Conservation (phyloP, 495 filamentous ascomycete genomes). For the Neurospora tetraspora region DNA sequence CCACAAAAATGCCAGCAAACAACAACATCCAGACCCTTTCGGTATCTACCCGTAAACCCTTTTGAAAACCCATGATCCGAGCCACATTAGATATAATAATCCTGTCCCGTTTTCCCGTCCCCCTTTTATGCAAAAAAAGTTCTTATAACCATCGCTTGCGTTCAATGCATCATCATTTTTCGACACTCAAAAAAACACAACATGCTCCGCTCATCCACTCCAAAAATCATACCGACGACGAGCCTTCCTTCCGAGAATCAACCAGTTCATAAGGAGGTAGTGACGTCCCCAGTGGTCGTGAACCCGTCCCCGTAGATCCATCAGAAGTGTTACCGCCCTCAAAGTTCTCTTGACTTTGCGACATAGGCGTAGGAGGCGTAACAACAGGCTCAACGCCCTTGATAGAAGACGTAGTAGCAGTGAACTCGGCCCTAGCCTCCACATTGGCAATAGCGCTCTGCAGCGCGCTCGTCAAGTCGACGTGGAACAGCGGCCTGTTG, state of each 20-base stretch:
- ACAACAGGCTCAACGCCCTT: not conserved
- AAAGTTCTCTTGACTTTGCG: not conserved
- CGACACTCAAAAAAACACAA: not conserved
- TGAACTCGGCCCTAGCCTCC: slow-evolving; percentile 29
- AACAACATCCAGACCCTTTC: not conserved
- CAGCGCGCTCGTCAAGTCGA: slow-evolving; percentile 84
- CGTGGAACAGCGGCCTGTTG: slow-evolving; percentile 87
- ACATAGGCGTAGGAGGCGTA: not conserved
- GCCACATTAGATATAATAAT: not conserved
- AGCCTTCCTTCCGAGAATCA: not conserved
- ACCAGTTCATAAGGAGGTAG: not conserved
- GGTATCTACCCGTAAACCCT: not conserved
- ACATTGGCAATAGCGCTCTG: slow-evolving; percentile 81
- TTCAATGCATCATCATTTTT: not conserved
- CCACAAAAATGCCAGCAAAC: not conserved
- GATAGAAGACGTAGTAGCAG: not conserved
- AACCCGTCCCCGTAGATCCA: not conserved
- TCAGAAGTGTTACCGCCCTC: not conserved
- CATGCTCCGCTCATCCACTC: not conserved
- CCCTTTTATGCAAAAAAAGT: not conserved
- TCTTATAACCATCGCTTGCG: not conserved
- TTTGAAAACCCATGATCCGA: not conserved
- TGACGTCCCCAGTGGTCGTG: not conserved
- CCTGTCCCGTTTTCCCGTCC: not conserved
- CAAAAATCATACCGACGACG: not conserved